Conservation (phyloP, 768 basidiomycete genomes). For the Leccinum uliginosum region DNA sequence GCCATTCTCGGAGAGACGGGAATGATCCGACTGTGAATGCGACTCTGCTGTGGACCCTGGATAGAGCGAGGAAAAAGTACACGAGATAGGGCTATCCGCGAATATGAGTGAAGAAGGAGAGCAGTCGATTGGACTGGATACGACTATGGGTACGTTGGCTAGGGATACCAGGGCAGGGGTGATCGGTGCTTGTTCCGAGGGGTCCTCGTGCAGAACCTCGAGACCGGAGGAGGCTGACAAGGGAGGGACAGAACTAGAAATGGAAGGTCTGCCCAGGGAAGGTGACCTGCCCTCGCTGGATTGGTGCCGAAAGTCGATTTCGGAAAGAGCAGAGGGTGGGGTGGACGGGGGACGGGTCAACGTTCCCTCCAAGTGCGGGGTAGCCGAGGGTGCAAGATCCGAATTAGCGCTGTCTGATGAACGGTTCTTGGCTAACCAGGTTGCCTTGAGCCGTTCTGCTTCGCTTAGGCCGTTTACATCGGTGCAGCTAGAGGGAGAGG, state of each 20-base stretch:
- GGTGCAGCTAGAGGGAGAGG: conserved; percentile 21
- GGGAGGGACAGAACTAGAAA: conserved; percentile 19
- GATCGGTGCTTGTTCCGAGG: conserved; percentile 17
- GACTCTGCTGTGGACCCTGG: conserved; percentile 13
- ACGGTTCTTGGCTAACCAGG: conserved; percentile 46
- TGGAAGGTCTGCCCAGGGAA: conserved; percentile 17
- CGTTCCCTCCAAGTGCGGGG: background rate
- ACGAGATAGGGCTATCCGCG: conserved; percentile 25
- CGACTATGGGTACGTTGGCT: conserved; percentile 11
- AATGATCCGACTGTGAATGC: conserved; percentile 11
- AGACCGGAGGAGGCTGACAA: conserved; percentile 24
- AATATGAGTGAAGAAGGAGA: conserved; percentile 3
- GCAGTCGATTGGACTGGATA: conserved; percentile 14
- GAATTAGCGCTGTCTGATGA: conserved; percentile 24
- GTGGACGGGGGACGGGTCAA: background rate
- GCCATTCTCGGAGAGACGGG: conserved; percentile 13
- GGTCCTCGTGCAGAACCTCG: conserved; percentile 30
- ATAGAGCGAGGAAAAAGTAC: conserved; percentile 19
- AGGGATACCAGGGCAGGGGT: conserved; percentile 5
- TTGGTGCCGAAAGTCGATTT: background rate
- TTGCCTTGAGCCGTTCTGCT: conserved; percentile 49
- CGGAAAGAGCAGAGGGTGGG: background rate
- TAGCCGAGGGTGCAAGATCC: background rate
- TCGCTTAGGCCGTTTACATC: conserved; percentile 33
- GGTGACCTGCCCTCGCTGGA: conserved; percentile 9